Conservation (phyloP, 805 yeast genomes). For the Candida ipomoeae region DNA sequence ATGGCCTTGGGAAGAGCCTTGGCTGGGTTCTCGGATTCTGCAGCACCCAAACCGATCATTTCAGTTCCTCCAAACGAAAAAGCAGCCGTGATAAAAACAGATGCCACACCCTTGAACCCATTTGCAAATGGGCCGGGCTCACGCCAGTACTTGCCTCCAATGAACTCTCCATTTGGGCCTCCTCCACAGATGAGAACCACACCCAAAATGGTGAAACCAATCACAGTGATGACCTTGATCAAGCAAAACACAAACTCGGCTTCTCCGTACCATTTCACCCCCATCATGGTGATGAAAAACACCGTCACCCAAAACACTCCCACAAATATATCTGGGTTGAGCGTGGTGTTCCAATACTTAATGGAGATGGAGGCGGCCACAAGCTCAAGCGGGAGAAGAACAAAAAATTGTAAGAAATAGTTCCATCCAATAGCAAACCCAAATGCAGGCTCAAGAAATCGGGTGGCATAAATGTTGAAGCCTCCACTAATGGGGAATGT, state of each 20-base stretch:
- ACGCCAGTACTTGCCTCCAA: constrained; percentile 59
- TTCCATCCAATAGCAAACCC: constrained; percentile 30
- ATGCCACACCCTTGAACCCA: constrained; percentile 62
- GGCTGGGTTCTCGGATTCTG: constrained; percentile 61
- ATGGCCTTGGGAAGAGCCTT: constrained; percentile 60
- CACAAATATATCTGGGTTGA: constrained; percentile 52
- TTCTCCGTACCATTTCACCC: constrained; percentile 67
- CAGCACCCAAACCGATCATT: constrained; percentile 60
- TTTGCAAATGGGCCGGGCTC: constrained; percentile 55
- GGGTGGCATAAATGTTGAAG: constrained; percentile 21
- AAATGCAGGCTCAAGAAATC: constrained; percentile 23
- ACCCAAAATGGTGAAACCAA: constrained; percentile 55
- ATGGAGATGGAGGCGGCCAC: constrained; percentile 35
- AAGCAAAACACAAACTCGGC: constrained; percentile 56
- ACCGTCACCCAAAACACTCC: constrained; percentile 51
- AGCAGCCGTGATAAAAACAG: constrained; percentile 56
- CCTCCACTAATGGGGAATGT: constrained; percentile 34
- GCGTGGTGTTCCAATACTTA: constrained; percentile 45
- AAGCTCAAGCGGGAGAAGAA: constrained; percentile 34
- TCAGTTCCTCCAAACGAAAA: constrained; percentile 68
- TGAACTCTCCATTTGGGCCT: constrained; percentile 47
- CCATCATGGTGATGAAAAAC: constrained; percentile 51
- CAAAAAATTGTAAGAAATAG: constrained; percentile 36
- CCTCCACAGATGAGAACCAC: constrained; percentile 58
- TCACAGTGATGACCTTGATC: constrained; percentile 53